Conservation (phyloP, 2,329 filamentous ascomycete species). For the Mariannaea elegans region DNA sequence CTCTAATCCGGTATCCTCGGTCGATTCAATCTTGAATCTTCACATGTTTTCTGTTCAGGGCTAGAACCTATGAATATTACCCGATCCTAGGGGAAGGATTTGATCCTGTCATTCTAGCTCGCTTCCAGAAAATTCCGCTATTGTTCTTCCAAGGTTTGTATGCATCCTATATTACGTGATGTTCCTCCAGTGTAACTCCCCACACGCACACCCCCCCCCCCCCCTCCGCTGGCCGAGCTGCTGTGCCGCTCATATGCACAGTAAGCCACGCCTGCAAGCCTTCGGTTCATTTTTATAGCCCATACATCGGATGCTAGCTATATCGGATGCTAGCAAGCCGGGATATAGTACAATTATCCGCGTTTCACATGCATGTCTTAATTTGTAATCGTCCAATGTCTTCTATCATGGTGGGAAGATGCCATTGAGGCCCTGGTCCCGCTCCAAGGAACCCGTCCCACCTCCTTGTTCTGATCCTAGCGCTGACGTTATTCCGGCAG, state of each 20-base stretch:
- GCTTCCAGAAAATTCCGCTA: slow-evolving; percentile 6
- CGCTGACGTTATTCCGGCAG: slow-evolving; percentile 12
- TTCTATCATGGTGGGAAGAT: neutral
- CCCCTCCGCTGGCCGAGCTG: neutral
- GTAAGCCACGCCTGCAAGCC: slow-evolving; percentile 8
- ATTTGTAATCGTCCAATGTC: slow-evolving; percentile 16
- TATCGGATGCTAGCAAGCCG: slow-evolving; percentile 10
- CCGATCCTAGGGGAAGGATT: too few relatives aligned
- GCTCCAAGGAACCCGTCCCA: neutral
- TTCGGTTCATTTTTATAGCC: neutral
- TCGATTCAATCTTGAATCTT: too few relatives aligned
- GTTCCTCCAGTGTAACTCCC: neutral
- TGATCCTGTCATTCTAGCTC: neutral
- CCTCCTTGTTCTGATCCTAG: neutral
- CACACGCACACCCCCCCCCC: too few relatives aligned
- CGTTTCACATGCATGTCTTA: neutral
- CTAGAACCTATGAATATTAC: too few relatives aligned
- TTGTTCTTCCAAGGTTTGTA: slow-evolving; percentile 1
- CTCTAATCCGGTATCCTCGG: too few relatives aligned
- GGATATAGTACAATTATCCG: slow-evolving; percentile 8
- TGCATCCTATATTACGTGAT: slow-evolving; percentile 9
- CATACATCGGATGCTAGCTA: too few relatives aligned
- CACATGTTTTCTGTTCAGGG: too few relatives aligned
- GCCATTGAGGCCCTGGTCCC: neutral
- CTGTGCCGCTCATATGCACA: slow-evolving; percentile 4